Evolutionary conservation across 805 yeast genomes (phyloP).

Genomic region (Metschnikowia borealis): DNA sequence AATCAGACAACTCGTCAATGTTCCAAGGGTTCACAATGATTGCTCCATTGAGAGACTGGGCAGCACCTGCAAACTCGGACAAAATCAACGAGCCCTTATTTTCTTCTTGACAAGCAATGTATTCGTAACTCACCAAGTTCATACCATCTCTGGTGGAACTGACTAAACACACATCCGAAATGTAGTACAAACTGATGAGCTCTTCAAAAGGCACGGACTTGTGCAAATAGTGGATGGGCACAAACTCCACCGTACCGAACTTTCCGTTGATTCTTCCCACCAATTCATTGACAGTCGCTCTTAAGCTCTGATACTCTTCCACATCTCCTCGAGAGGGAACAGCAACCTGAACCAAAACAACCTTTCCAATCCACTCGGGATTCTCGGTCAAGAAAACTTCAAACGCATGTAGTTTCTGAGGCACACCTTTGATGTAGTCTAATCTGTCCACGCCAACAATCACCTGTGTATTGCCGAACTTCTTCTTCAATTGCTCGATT

Average conservation of each 20-base stretch:
- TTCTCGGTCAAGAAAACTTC: conserved; percentile 88
- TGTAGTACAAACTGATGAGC: conserved; percentile 78
- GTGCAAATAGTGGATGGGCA: conserved; percentile 96
- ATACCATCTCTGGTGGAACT: conserved; percentile 97
- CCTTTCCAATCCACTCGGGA: conserved; percentile 98
- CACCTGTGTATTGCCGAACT: conserved; percentile 75
- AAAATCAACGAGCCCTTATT: conserved; percentile 82
- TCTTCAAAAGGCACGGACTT: conserved; percentile 88
- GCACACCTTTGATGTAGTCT: conserved; percentile 97
- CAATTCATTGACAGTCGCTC: conserved; percentile 92
- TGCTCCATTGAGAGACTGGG: conserved; percentile 94
- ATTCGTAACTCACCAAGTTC: conserved; percentile 95
- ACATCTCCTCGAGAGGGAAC: conserved; percentile 98
- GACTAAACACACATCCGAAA: conserved; percentile 87
- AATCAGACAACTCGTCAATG: conserved; percentile 84
- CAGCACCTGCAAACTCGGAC: conserved; percentile 99
- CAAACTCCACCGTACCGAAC: conserved; percentile 95
- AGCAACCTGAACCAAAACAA: conserved; percentile 91
- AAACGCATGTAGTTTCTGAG: conserved; percentile 94
- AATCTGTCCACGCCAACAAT: conserved; percentile 96
- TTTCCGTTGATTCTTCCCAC: conserved; percentile 96
- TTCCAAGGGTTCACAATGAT: conserved; percentile 97
- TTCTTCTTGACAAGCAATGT: conserved; percentile 89
- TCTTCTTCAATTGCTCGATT: conserved; percentile 53
- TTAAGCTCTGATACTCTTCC: conserved; percentile 90